A percentile compares a stretch with the other conserved stretches of the same genome.
phyloP scores from a whole-genome alignment of 2,329 filamentous ascomycete species.

The Cucurbitaria berberidis region DNA sequence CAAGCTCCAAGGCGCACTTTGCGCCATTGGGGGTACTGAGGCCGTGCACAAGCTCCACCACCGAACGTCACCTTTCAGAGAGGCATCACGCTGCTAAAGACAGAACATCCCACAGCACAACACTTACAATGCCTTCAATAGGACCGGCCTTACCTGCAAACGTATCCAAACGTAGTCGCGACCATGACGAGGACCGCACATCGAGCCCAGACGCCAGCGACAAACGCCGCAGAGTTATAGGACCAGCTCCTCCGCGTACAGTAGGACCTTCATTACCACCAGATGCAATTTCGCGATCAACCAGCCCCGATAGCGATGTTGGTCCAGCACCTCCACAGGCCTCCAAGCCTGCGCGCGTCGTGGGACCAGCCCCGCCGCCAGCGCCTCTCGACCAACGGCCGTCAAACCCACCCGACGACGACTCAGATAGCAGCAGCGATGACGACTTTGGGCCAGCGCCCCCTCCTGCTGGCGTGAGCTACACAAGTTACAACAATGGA shows the following conservation, averaged over 20 bases:
- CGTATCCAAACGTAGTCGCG: conserved; percentile 60
- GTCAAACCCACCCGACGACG: conserved; percentile 43
- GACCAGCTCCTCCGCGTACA: conserved; percentile 63
- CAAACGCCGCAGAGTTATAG: conserved; percentile 61
- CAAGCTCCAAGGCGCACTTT: conserved; percentile 24
- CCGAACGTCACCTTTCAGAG: conserved; percentile 18
- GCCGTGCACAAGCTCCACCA: conserved; percentile 30
- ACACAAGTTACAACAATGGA: conserved; percentile 16
- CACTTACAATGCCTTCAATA: conserved; percentile 67
- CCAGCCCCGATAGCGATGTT: conserved; percentile 34
- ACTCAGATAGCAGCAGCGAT: conserved; percentile 47
- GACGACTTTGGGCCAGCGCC: conserved; percentile 56
- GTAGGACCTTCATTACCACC: conserved; percentile 62
- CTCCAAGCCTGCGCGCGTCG: conserved; percentile 47
- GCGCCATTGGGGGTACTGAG: neutral
- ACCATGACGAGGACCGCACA: conserved; percentile 52
- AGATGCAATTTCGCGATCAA: conserved; percentile 36
- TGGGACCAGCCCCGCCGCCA: conserved; percentile 62
- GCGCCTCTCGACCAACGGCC: conserved; percentile 56
- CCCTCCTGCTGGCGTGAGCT: conserved; percentile 40
- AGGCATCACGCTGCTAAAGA: neutral
- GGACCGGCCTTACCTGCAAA: conserved; percentile 74
- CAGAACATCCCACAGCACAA: neutral
- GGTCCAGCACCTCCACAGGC: conserved; percentile 54
- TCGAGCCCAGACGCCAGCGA: conserved; percentile 50